phyloP scores from a whole-genome alignment of 768 basidiomycete genomes.

The Calocera cornea region DNA sequence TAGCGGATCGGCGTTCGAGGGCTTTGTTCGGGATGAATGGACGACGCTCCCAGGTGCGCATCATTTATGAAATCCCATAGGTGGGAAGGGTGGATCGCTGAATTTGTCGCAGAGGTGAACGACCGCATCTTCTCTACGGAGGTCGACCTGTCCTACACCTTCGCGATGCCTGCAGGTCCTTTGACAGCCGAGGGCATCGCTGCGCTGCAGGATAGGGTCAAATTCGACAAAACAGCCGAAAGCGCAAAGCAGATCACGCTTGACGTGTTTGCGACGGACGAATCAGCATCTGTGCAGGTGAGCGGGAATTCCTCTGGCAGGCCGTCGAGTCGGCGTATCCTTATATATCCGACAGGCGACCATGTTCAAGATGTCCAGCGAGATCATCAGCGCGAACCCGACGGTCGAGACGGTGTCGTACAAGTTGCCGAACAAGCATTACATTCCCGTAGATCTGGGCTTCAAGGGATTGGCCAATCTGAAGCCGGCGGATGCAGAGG shows the following conservation, averaged over 20 bases:
- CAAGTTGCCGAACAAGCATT: conserved; percentile 85
- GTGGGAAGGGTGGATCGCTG: background rate
- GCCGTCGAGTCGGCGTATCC: background rate
- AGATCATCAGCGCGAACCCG: conserved; percentile 51
- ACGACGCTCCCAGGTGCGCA: conserved; percentile 54
- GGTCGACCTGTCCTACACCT: conserved; percentile 61
- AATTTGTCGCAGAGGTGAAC: conserved; percentile 38
- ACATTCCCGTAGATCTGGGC: conserved; percentile 72
- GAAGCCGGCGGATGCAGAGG: conserved; percentile 51
- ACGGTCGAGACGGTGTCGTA: conserved; percentile 52
- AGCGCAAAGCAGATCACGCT: conserved; percentile 52
- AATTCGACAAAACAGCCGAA: conserved; percentile 38
- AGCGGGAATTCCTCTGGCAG: background rate
- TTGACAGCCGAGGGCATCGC: conserved; percentile 23
- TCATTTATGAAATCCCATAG: background rate
- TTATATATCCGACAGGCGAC: conserved; percentile 49
- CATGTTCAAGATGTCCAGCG: conserved; percentile 74
- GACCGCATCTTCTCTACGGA: conserved; percentile 88
- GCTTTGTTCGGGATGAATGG: conserved; percentile 72
- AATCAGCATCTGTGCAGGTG: conserved; percentile 87
- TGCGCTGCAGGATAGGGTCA: conserved; percentile 44
- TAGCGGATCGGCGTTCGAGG: conserved; percentile 70
- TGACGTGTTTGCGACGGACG: conserved; percentile 70
- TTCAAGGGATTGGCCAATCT: conserved; percentile 20
- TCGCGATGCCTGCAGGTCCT: conserved; percentile 26